Evolutionary conservation across 805 yeast genomes (phyloP).

Genomic region (Candida ulmi): DNA sequence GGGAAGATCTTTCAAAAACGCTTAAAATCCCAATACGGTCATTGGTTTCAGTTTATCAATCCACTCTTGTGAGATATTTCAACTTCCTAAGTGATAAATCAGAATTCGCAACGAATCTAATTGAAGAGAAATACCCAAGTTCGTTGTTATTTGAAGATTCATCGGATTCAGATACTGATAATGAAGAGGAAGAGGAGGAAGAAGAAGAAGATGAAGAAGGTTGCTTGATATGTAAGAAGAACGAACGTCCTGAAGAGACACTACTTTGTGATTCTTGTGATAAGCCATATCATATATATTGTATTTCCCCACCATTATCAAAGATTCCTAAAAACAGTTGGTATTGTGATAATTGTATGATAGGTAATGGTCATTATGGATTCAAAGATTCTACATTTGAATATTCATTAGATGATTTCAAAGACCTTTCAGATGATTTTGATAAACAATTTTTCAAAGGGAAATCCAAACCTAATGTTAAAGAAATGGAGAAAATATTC

Average conservation of each 20-base stretch:
- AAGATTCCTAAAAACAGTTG: conserved; percentile 56
- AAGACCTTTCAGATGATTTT: conserved; percentile 46
- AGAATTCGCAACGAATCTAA: conserved; percentile 16
- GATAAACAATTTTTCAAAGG: conserved; percentile 35
- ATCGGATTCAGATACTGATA: conserved; percentile 16
- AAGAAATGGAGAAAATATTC: conserved; percentile 54
- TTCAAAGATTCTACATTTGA: conserved; percentile 62
- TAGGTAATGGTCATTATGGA: conserved; percentile 85
- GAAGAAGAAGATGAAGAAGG: conserved; percentile 26
- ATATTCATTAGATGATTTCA: conserved; percentile 58
- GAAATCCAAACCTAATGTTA: conserved; percentile 29
- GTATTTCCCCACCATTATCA: conserved; percentile 54
- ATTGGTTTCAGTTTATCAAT: conserved; percentile 20
- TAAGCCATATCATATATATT: conserved; percentile 57
- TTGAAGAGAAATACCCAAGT: conserved; percentile 25
- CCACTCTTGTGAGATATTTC: conserved; percentile 27
- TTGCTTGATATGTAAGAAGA: conserved; percentile 44
- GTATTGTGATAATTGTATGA: conserved; percentile 81
- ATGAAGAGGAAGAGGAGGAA: conserved; percentile 23
- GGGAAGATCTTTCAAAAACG: conserved; percentile 20
- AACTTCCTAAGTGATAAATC: conserved; percentile 24
- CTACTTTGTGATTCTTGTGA: conserved; percentile 74
- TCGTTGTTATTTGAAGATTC: conserved; percentile 22
- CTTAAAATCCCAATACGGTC: conserved; percentile 8
- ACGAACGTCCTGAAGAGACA: conserved; percentile 40